phyloP scores from a whole-genome alignment of 2,329 filamentous ascomycete genomes.

The Ascochyta koolunga region DNA sequence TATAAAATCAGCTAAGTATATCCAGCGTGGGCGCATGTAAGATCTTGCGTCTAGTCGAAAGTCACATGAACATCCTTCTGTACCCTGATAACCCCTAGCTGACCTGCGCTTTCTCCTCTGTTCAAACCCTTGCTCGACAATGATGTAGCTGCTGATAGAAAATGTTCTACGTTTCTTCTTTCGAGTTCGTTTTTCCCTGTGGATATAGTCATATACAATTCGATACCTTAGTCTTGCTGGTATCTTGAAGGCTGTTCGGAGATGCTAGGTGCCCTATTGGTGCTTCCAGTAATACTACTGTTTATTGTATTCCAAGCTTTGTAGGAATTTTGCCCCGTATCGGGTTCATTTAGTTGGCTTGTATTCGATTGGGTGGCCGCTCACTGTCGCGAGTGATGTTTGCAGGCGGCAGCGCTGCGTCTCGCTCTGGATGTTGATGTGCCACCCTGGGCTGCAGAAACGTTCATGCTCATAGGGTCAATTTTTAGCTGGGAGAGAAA shows the following conservation, averaged over 20 bases:
- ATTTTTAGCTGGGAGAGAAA: conserved; percentile 15
- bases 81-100: neutral
- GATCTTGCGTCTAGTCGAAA: neutral
- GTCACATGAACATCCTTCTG: neutral
- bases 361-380: neutral
- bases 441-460: neutral
- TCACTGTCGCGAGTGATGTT: neutral
- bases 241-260: neutral
- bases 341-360: neutral
- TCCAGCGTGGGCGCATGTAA: no score
- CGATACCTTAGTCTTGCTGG: neutral
- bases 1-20: no score
- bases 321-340: no score
- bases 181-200: neutral
- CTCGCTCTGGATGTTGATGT: neutral
- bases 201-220: neutral
- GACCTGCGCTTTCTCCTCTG: neutral
- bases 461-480: neutral
- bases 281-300: neutral
- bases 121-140: neutral
- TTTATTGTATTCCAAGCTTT: neutral
- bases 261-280: neutral
- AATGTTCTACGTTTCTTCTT: neutral
- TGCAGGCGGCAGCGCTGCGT: neutral
- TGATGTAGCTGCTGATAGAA: neutral